These are phyloP conservation scores for Candida arabinofermentans DNA, from an alignment of 805 yeast species.

Conservation along the genomic window DNA sequence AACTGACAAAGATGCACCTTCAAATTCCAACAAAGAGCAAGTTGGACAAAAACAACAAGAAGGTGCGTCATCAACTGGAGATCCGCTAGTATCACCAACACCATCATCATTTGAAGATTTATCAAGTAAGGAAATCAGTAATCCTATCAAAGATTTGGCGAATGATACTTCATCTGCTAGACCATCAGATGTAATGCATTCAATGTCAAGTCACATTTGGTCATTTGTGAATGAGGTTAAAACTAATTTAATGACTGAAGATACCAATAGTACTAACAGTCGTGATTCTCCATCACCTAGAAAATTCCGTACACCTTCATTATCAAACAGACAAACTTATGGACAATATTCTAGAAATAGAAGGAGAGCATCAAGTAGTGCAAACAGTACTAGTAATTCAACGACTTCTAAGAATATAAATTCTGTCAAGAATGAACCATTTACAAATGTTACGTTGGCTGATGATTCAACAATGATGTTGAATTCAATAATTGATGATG, in stretches of 20 bases:
- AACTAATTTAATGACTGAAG: slow-evolving; percentile 25
- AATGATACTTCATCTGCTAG: slow-evolving; percentile 7
- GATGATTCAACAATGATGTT: slow-evolving; percentile 5
- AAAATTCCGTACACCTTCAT: slow-evolving; percentile 23
- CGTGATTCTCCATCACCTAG: slow-evolving; percentile 1
- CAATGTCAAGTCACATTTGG: slow-evolving; percentile 44
- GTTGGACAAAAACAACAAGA: slow-evolving; percentile 1
- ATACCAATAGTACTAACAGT: neutral
- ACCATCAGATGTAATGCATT: slow-evolving; percentile 30
- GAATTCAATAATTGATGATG: slow-evolving; percentile 2
- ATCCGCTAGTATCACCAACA: neutral
- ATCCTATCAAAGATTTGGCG: slow-evolving; percentile 23
- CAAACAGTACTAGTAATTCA: neutral
- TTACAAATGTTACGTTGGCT: slow-evolving; percentile 9
- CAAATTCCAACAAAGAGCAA: no score
- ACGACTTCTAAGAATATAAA: neutral
- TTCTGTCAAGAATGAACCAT: slow-evolving; percentile 8
- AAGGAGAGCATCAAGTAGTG: slow-evolving; percentile 4
- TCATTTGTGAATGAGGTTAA: slow-evolving; percentile 48
- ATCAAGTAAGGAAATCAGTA: slow-evolving; percentile 20
- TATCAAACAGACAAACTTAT: slow-evolving; percentile 27
- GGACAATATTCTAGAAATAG: slow-evolving; percentile 23
- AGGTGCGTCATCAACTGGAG: no score
- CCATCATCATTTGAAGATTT: slow-evolving; percentile 9
- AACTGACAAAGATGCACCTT: no score